Evolutionary conservation across 495 filamentous ascomycete genomes (phyloP).

Genomic region (Neohortaea acidophila): DNA sequence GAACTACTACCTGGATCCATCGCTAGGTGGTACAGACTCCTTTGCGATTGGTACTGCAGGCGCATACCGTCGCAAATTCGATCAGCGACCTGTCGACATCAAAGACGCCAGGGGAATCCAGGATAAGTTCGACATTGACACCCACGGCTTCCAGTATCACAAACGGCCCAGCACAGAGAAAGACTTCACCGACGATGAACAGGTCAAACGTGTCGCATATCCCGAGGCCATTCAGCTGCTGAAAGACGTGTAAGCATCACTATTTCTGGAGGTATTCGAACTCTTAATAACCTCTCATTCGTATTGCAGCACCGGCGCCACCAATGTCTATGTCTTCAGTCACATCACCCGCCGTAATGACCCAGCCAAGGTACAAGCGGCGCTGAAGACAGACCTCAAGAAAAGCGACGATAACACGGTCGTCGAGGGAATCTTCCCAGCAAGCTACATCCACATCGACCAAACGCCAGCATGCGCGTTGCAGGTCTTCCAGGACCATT

Average conservation of each 20-base stretch:
- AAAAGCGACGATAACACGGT: not conserved
- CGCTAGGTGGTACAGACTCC: not conserved
- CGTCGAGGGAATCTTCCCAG: not conserved
- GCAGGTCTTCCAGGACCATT: not conserved
- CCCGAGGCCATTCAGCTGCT: not conserved
- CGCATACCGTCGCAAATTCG: not conserved
- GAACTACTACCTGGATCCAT: not conserved
- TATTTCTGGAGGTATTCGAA: too few relatives aligned
- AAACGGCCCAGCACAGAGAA: not conserved
- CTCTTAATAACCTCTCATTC: too few relatives aligned
- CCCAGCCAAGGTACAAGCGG: not conserved
- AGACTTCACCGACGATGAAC: not conserved
- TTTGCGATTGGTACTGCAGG: not conserved
- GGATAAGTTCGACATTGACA: not conserved
- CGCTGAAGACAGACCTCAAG: not conserved
- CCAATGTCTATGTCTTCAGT: not conserved
- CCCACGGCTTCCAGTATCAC: not conserved
- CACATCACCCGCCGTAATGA: not conserved
- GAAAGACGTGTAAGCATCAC: not conserved
- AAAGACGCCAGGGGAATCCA: not conserved
- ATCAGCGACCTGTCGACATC: not conserved
- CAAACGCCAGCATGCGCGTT: not conserved
- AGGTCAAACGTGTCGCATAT: not conserved
- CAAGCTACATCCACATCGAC: not conserved
- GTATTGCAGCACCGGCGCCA: not conserved